A percentile compares a stretch with the other conserved stretches of the same genome.
phyloP scores from a whole-genome alignment of 305 asterid genomes.

The Euphrasia arctica region DNA sequence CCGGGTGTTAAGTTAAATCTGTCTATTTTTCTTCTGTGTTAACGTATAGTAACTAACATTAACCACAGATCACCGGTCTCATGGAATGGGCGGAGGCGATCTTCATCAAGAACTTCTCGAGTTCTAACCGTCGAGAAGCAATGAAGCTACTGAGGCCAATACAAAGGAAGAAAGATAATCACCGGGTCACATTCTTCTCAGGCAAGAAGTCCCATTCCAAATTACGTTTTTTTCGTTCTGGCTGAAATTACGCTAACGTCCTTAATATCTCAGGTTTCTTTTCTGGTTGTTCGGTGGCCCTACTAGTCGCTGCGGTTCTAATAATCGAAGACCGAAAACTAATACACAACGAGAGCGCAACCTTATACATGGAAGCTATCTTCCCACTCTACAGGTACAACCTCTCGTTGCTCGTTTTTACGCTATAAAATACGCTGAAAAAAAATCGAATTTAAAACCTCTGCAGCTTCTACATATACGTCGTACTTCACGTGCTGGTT shows the following conservation, averaged over 20 bases:
- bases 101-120: conserved; percentile 58
- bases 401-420: not conserved
- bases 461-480: conserved; percentile 67
- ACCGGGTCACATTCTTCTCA: conserved; percentile 58
- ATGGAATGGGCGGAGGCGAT: conserved; percentile 61
- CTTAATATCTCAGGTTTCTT: too few relatives aligned
- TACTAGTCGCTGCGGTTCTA: conserved; percentile 54
- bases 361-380: conserved; percentile 49
- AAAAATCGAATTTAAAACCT: conserved; percentile 21
- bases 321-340: conserved; percentile 47
- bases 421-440: conserved; percentile 17
- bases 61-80: conserved; percentile 52
- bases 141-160: conserved; percentile 78
- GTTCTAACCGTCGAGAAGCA: conserved; percentile 60
- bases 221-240: too few relatives aligned
- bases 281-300: conserved; percentile 72
- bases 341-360: conserved; percentile 37
- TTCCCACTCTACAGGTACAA: conserved; percentile 76
- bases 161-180: conserved; percentile 47
- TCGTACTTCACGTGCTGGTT: conserved; percentile 66
- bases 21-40: not conserved
- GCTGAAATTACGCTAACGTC: conserved; percentile 11
- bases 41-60: too few relatives aligned
- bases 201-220: conserved; percentile 38
- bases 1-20: conserved; percentile 7